Base-by-base conservation (phyloP, 495 filamentous ascomycete genomes). In the Penicillium psychrofluorescens region DNA sequence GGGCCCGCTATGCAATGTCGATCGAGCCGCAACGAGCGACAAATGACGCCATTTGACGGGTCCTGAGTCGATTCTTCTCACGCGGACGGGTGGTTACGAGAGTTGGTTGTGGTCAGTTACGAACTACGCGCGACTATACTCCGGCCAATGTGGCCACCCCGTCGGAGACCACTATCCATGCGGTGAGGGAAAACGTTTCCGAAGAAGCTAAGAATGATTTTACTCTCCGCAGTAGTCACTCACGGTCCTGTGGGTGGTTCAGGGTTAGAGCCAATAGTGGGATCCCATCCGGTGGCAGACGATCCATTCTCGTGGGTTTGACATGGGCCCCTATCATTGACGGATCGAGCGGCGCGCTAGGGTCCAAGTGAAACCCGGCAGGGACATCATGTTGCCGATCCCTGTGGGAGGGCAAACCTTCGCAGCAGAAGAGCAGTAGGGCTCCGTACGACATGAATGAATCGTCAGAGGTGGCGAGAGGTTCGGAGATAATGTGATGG, bases 1-100 rank as follows among this genome's bases (percentile, higher is more conserved):
- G 43, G 55, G 50, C 48, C 45, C 50, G 53, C 54, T 51, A 63
- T 64, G 61, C 59, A 64, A 55, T 65, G 64, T 63, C 58, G 61
- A 67, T 67, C 59, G 53, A 63, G 61, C 53, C 59, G 53, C 54
- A 54, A 50, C 36, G n/a, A 49, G 54, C 35, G 41, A 22, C 35
- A 36, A 27, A 60, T 57, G 54, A 57, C 48, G 48, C 50, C 41
- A 52, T 55, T 35, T 50, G 10, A 51, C 43, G 51, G 53, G 49
- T 29, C 38, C 43, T 35, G 36, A 34, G 41, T 37, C 13, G 22
- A 22, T 22, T 22, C 0, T 22, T 43, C 49, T 50, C 47, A 44
- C 41, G 41, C 36, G 42, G 33, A 41, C 46, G 35, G 22, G 22
- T 22, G 4, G 4, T 22, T 22, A 6, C 22, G 22, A 22, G 22